A percentile compares a stretch with the other conserved stretches of the same genome.
phyloP scores from a whole-genome alignment of 345 rosid genomes.

The Hibiscus trionum region DNA sequence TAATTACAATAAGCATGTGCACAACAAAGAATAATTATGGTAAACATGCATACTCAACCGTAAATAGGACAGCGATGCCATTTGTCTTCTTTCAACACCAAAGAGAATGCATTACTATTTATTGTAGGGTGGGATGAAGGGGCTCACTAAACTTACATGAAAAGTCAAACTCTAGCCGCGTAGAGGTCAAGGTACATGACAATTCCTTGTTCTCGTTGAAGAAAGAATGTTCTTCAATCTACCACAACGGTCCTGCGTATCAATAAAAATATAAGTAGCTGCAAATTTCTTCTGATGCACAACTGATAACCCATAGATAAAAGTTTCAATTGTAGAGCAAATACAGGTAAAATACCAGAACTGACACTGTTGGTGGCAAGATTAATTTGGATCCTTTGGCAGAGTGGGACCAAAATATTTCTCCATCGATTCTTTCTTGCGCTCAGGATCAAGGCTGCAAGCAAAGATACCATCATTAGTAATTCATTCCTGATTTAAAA shows the following conservation, averaged over 20 bases:
- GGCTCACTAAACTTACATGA: neutral
- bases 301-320: neutral
- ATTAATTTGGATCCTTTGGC: constrained; percentile 24
- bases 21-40: neutral
- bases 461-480: constrained; percentile 16
- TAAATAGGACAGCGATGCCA: neutral
- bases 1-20: neutral
- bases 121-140: neutral
- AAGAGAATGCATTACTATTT: neutral
- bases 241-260: neutral
- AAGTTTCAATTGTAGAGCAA: neutral
- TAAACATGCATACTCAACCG: neutral
- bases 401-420: constrained; percentile 73
- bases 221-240: neutral
- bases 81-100: neutral
- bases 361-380: constrained; percentile 9
- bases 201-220: neutral
- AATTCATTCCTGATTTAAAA: neutral
- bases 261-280: neutral
- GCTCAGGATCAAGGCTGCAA: constrained; percentile 94
- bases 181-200: neutral
- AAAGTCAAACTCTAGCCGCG: neutral
- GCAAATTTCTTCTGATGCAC: neutral
- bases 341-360: neutral
- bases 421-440: constrained; percentile 89